phyloP scores from a whole-genome alignment of 129 eudicot species.

The Helichrysum umbraculigerum region DNA sequence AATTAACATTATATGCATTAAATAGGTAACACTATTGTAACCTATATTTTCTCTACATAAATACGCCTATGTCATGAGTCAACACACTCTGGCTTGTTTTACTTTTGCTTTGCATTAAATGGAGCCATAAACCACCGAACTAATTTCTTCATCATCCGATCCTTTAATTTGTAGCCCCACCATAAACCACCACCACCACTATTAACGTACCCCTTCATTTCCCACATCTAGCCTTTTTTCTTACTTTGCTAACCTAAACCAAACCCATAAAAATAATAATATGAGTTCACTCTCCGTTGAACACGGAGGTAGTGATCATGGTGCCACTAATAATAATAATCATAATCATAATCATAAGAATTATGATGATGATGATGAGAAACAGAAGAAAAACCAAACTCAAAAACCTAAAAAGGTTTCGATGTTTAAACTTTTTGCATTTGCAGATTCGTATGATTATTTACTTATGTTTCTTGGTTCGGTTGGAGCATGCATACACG shows the following conservation, averaged over 20 bases:
- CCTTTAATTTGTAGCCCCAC: conserved; percentile 17
- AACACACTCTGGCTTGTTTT: conserved; percentile 41
- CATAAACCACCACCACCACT: conserved; percentile 8
- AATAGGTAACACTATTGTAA: conserved; percentile 20
- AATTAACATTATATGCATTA: conserved; percentile 17
- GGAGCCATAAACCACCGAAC: conserved; percentile 38
- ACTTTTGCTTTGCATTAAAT: conserved; percentile 46
- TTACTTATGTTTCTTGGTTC: conserved; percentile 83
- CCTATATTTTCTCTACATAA: conserved; percentile 46
- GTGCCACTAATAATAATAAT: not conserved
- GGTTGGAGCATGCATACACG: conserved; percentile 81
- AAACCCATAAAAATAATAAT: conserved; percentile 21
- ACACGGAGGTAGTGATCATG: conserved; percentile 14
- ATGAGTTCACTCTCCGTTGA: conserved; percentile 25
- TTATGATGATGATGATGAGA: not conserved
- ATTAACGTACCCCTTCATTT: conserved; percentile 6
- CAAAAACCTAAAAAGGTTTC: conserved; percentile 48
- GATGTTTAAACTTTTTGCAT: conserved; percentile 60
- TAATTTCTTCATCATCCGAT: conserved; percentile 21
- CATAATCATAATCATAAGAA: too few species aligned
- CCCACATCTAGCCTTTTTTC: not conserved
- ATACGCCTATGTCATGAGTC: conserved; percentile 41
- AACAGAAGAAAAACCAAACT: not conserved
- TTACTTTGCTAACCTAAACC: not conserved
- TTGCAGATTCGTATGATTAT: conserved; percentile 79